Base-by-base conservation (phyloP, 345 rosid genomes). In the Eucalyptus sp. region DNA sequence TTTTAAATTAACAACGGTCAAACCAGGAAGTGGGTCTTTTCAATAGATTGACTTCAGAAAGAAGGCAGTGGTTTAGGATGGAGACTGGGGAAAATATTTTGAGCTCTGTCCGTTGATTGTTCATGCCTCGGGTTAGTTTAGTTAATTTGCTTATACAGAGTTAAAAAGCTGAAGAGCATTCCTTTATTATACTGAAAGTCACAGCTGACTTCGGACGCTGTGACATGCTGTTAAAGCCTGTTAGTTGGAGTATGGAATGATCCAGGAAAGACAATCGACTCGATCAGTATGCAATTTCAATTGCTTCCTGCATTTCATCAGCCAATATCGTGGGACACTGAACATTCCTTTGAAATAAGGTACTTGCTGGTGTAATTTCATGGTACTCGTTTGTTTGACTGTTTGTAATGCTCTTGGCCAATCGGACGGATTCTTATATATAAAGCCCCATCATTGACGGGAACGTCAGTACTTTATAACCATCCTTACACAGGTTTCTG, bases 401-500 rank as follows among this genome's bases (percentile, higher is more conserved):
- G 46, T 44, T 29, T n/a, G 16, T 44, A 29, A 29, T 27, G 81
- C 88, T 71, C 56, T 46, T 10, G 31, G 79, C 25, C 91, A 76
- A 44, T 96, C 8, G 98, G 96, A 87, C 87, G 96, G 87, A 95
- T 96, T 86, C 97, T 97, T 4, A 95, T 94, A 88, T 98, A 96
- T 88, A 94, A 92, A 90, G 92, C 98, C 49, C 99, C 99, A 13
- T 92, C 95, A 52, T 91, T 98, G 89, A 93, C 95, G 0, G 99
- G 99, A n/a, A 94, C 95, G 33, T 89, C 95, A 79, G 24, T 86
- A 88, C 94, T 98, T 2, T 94, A 93, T 71, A 92, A 87, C 90
- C 96, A 95, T 68, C 92, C 95, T 43, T 96, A 94, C 91, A 95
- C 95, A 94, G 99, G 99, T 88, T 97, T 96, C 88, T 96, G 97